phyloP scores from a whole-genome alignment of 805 yeast genomes.

The Schwanniomyces pseudopolymorphus region DNA sequence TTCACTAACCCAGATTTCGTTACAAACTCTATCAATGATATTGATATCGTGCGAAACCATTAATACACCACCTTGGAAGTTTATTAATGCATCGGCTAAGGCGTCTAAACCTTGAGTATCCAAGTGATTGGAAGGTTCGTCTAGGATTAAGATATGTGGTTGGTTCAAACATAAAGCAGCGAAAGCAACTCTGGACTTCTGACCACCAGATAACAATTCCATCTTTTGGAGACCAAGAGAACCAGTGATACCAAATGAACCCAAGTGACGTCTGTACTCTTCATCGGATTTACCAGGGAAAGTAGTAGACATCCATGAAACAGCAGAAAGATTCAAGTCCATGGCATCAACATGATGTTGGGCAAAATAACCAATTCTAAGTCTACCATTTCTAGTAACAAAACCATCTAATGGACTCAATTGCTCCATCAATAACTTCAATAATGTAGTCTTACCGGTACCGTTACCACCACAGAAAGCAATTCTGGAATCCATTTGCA shows the following conservation, averaged over 20 bases:
- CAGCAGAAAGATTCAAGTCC: constrained; percentile 85
- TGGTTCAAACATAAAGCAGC: constrained; percentile 88
- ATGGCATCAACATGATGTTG: constrained; percentile 98
- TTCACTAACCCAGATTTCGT: constrained; percentile 95
- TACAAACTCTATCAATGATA: constrained; percentile 83
- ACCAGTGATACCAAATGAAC: constrained; percentile 97
- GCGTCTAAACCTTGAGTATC: constrained; percentile 99
- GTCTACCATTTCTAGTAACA: constrained; percentile 76
- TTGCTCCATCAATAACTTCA: constrained; percentile 81
- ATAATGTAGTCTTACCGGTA: constrained; percentile 95
- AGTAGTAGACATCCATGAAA: constrained; percentile 86
- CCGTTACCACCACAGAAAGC: constrained; percentile 99
- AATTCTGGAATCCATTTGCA: constrained; percentile 91
- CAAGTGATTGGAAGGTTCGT: constrained; percentile 98
- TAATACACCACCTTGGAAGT: constrained; percentile 91
- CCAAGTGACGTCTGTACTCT: constrained; percentile 94
- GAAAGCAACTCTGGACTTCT: constrained; percentile 96
- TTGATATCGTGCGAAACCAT: constrained; percentile 98
- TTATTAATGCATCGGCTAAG: constrained; percentile 80
- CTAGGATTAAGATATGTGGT: constrained; percentile 89
- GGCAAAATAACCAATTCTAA: constrained; percentile 95
- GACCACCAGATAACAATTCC: constrained; percentile 93
- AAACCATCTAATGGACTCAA: constrained; percentile 74
- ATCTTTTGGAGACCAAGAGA: constrained; percentile 89
- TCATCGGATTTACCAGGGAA: constrained; percentile 95